Percentiles rank a stretch among this genome's conserved stretches.
These are phyloP conservation scores for Penicillium alfredii DNA, from an alignment of 495 filamentous ascomycete genomes.

Conservation along the genomic window DNA sequence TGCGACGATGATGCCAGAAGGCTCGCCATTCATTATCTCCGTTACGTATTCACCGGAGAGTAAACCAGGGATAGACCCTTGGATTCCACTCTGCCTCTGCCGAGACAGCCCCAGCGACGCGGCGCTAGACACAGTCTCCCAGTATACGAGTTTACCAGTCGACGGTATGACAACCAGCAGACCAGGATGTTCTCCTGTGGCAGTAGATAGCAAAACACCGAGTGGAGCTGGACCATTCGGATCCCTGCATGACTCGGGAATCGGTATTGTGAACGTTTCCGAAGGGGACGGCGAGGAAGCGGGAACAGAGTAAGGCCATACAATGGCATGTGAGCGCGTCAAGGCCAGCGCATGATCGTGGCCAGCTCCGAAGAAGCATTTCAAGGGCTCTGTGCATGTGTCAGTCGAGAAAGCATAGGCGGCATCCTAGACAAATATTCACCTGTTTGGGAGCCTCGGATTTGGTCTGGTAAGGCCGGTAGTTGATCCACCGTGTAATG, in stretches of 20 bases:
- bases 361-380: conserved; percentile 56
- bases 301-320: conserved; percentile 72
- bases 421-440: conserved; percentile 9
- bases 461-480: conserved; percentile 67
- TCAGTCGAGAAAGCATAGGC: too few species aligned
- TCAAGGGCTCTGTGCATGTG: conserved; percentile 32
- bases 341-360: conserved; percentile 71
- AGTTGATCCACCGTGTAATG: conserved; percentile 83
- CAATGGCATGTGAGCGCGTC: conserved; percentile 70
- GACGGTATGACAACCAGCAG: conserved; percentile 76
- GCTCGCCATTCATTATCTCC: conserved; percentile 73
- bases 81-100: conserved; percentile 70
- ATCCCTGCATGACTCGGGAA: conserved; percentile 66
- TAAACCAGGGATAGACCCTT: conserved; percentile 64
- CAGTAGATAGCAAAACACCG: conserved; percentile 71
- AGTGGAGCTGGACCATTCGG: conserved; percentile 63
- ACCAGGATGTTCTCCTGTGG: conserved; percentile 69
- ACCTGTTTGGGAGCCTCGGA: conserved; percentile 59
- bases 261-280: conserved; percentile 67
- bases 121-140: conserved; percentile 86
- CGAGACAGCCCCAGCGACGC: conserved; percentile 67
- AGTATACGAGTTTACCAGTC: conserved; percentile 82
- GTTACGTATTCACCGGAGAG: conserved; percentile 70
- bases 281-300: conserved; percentile 52
- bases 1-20: conserved; percentile 75